phyloP scores from a whole-genome alignment of 2,329 filamentous ascomycete genomes.

The Cytospora leucostoma region DNA sequence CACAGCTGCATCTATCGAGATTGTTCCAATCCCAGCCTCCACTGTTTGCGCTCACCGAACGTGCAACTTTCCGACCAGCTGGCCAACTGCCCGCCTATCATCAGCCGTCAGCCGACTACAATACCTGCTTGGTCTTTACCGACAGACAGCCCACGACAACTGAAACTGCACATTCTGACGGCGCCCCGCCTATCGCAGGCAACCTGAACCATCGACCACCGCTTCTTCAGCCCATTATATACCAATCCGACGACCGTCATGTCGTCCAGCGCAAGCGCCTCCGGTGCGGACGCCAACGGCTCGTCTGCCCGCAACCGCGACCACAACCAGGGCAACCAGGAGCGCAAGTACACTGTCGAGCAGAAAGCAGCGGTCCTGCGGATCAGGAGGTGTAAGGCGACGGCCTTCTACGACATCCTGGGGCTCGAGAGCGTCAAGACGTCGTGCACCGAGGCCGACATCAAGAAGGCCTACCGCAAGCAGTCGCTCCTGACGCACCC shows the following conservation, averaged over 20 bases:
- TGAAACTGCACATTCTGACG: conserved; percentile 10
- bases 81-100: not conserved
- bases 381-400: conserved; percentile 80
- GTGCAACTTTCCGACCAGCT: conserved; percentile 3
- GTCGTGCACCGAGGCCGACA: conserved; percentile 75
- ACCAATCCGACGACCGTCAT: conserved; percentile 34
- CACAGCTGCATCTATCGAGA: not conserved
- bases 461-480: conserved; percentile 98
- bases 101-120: conserved; percentile 3
- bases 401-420: conserved; percentile 95
- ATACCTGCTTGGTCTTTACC: conserved; percentile 13
- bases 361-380: conserved; percentile 90
- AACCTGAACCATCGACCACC: conserved; percentile 7
- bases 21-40: not conserved
- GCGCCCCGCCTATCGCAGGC: conserved; percentile 12
- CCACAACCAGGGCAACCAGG: conserved; percentile 76
- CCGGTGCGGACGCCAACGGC: conserved; percentile 51
- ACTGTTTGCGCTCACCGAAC: not conserved
- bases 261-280: conserved; percentile 52
- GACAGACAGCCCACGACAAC: conserved; percentile 20
- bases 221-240: conserved; percentile 1
- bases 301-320: conserved; percentile 54
- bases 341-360: conserved; percentile 79
- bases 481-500: conserved; percentile 92
- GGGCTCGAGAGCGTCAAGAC: conserved; percentile 65